Base-by-base conservation (phyloP, 257 asterid genomes). In the Solanum sitiens region DNA sequence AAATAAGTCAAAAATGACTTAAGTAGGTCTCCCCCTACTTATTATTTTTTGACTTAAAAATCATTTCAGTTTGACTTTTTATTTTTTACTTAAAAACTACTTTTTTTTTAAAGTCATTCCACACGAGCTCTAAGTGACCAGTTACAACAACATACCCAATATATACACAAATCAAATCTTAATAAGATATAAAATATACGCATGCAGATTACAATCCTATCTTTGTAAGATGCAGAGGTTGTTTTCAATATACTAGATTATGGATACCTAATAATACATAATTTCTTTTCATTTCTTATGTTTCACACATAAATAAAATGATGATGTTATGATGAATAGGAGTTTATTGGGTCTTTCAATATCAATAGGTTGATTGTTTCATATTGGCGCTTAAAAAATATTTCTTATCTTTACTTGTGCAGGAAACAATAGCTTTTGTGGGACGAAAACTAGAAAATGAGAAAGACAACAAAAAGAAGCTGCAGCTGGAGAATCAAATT, bases 381-480 rank as follows among this genome's bases (percentile, higher is more conserved):
- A 53, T 53, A 53, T 50, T 50, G 16, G 63, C n/a, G n/a, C 63
- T 53, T 53, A 53, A 53, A 2, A 18, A 18, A 18, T 2, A 53
- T 14, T 16, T 35, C 0, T 5, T 3, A 45, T 79, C 11, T 10
- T 3, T 65, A 5, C 53, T 47, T 3, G 23, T 77, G 83, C 85
- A 90, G 93, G 88, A 50, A 0, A 70, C 33, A 20, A 59, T 90
- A 44, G 21, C 84, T 30, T 8, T 9, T 18, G 87, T 89, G 8
- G 9, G 3, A 42, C 56, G 56, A 25, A 30, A 77, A 65, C 9
- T 90, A 70, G 86, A 86, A 56, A 39, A 39, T 44, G 14, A 25
- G 33, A 72, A 33, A 21, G n/a, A 53, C 0, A 71, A 45, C 20
- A 32, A 76, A 18, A 42, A 45, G 1, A n/a, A 23, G 53, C 0